These are phyloP conservation scores for Sporothrix schenckii DNA, from an alignment of 2,329 filamentous ascomycete species.

Conservation along the genomic window DNA sequence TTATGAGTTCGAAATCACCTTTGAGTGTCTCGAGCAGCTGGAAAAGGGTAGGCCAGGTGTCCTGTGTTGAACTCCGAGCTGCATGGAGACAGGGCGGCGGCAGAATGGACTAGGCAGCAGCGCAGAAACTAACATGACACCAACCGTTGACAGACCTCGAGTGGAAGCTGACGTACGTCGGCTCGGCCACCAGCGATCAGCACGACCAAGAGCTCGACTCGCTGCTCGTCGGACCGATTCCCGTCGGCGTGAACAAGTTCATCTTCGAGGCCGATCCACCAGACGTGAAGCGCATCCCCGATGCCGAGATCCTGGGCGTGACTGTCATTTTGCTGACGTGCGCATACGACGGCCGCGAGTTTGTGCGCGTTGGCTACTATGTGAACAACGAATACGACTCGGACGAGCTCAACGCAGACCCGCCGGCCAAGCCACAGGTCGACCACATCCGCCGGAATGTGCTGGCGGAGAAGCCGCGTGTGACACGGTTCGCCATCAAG, in stretches of 20 bases:
- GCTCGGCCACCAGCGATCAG: constrained; percentile 94
- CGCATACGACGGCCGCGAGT: constrained; percentile 94
- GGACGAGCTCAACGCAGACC: constrained; percentile 84
- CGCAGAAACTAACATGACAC: not conserved
- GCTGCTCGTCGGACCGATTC: constrained; percentile 94
- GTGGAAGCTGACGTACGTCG: constrained; percentile 99
- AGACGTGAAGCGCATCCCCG: constrained; percentile 85
- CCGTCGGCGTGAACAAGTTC: constrained; percentile 97
- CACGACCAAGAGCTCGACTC: constrained; percentile 98
- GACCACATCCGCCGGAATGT: constrained; percentile 92
- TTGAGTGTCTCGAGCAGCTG: constrained; percentile 92
- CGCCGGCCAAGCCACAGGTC: constrained; percentile 86
- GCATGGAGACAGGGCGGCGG: not conserved
- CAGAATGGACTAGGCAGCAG: not conserved
- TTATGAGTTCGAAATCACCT: constrained; percentile 98
- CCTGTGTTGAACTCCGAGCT: not conserved
- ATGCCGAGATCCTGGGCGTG: constrained; percentile 93
- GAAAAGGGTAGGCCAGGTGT: constrained; percentile 72
- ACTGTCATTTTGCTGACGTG: constrained; percentile 96
- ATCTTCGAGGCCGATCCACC: constrained; percentile 94
- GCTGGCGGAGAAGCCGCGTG: constrained; percentile 93
- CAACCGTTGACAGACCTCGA: constrained; percentile 73
- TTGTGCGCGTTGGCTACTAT: constrained; percentile 97
- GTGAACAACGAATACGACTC: constrained; percentile 99
- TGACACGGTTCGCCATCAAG: constrained; percentile 97